Percentiles rank a stretch among this genome's conserved stretches.
phyloP scores from a whole-genome alignment of 2,329 filamentous ascomycete species.

The Grosmannia huntii region DNA sequence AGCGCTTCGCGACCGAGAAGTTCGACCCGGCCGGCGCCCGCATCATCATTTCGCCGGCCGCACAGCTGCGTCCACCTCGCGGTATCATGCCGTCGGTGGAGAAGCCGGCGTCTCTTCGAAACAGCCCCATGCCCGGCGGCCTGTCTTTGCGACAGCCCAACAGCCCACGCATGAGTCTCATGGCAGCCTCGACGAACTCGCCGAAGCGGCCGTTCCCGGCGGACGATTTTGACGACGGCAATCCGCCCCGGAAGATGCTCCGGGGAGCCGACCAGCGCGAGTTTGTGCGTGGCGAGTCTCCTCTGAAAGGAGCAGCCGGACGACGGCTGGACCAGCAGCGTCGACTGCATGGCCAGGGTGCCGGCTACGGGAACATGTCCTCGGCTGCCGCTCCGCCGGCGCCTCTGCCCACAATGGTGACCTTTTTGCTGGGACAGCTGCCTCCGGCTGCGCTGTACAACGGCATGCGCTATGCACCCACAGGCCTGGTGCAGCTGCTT shows the following conservation, averaged over 20 bases:
- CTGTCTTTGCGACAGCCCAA: slow-evolving; percentile 11
- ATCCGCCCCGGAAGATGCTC: slow-evolving; percentile 72
- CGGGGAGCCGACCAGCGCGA: slow-evolving; percentile 64
- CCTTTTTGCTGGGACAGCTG: slow-evolving; percentile 57
- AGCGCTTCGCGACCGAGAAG: slow-evolving; percentile 57
- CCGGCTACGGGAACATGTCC: slow-evolving; percentile 16
- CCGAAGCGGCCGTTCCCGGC: slow-evolving; percentile 48
- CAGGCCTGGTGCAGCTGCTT: slow-evolving; percentile 61
- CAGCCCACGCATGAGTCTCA: slow-evolving; percentile 7
- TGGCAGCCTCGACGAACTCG: slow-evolving; percentile 31
- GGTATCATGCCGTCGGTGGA: slow-evolving; percentile 37
- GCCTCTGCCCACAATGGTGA: slow-evolving; percentile 59
- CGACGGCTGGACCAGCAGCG: slow-evolving; percentile 71
- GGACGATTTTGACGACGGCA: slow-evolving; percentile 62
- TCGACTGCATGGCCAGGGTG: slow-evolving; percentile 39
- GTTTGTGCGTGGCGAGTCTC: slow-evolving; percentile 77
- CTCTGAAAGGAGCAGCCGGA: slow-evolving; percentile 80
- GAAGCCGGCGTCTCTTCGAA: slow-evolving; percentile 25
- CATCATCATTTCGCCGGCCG: slow-evolving; percentile 67
- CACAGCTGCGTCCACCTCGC: slow-evolving; percentile 58
- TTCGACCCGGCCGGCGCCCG: slow-evolving; percentile 78
- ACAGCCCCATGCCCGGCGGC: slow-evolving; percentile 28
- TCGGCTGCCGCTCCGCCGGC: slow-evolving; percentile 30
- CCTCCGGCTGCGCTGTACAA: slow-evolving; percentile 63
- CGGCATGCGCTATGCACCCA: slow-evolving; percentile 54